Evolutionary conservation across 2,329 filamentous ascomycete species (phyloP), one percentile per base, ranked within the genome.

Genomic region (Fusarium albosuccineum): DNA sequence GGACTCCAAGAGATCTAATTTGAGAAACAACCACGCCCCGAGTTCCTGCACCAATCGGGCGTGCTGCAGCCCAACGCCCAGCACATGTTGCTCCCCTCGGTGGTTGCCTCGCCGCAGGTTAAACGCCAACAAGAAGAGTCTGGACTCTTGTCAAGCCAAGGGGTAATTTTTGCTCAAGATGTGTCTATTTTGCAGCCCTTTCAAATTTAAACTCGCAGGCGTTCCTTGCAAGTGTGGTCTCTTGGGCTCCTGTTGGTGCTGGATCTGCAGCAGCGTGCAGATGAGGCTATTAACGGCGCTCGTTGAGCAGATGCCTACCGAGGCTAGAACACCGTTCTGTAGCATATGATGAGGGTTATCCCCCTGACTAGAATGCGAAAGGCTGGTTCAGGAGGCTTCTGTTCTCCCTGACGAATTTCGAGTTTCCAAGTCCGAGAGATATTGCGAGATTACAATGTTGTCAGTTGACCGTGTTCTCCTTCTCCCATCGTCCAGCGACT

Each of bases 161-260:
- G 10, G 42, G 10, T 39, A 27, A 26, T 22, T 29, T 29, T 17
- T 29, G 40, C 22, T 22, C 22, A 22, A 22, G 22, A 22, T 22
- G 26, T 10, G 22, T n/a, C 17, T 34, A 68, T 59, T 48, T 39
- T 68, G 57, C 48, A 52, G 49, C 66, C 64, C 44, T 49, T 48
- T 66, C 65, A 41, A 36, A 62, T 22, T 62, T 33, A 29, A 27
- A 53, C 53, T 54, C 44, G 62, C 57, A 66, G 54, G 36, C 37
- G 33, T 33, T 27, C 51, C 51, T 44, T 45, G 33, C 39, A 34
- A 36, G 10, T 27, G 51, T 33, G 30, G n/a, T 4, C 9, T 4
- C 6, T 14, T 11, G 8, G 6, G 5, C 39, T 17, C 14, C 29
- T 37, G 17, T 44, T 13, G 22, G 48, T 26, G 11, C 10, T 37